Percentiles rank a stretch among this genome's conserved stretches.
phyloP scores from a whole-genome alignment of 2,329 filamentous ascomycete species.

The Myriosclerotinia scirpicola region DNA sequence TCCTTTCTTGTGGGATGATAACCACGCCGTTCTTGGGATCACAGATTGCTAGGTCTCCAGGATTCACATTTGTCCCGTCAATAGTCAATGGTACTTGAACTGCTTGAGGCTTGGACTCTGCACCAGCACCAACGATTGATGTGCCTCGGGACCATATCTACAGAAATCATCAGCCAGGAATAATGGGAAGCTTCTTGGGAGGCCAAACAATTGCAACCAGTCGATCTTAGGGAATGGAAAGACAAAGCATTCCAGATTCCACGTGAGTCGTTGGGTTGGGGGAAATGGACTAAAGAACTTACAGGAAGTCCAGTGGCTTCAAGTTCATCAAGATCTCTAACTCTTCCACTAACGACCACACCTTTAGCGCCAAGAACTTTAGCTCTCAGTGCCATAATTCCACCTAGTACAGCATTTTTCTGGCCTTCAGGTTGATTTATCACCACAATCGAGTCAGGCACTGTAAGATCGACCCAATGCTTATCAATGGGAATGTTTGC shows the following conservation, averaged over 20 bases:
- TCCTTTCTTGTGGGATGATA: conserved; percentile 60
- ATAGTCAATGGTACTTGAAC: conserved; percentile 49
- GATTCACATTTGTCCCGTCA: conserved; percentile 46
- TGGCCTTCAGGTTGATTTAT: conserved; percentile 65
- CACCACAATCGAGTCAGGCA: conserved; percentile 61
- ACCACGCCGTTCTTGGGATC: conserved; percentile 71
- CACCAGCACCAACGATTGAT: conserved; percentile 58
- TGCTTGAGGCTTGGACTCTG: conserved; percentile 57
- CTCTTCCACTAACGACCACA: conserved; percentile 66
- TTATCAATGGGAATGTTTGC: conserved; percentile 56
- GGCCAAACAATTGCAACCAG: background rate
- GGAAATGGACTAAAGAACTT: conserved; percentile 37
- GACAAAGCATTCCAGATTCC: background rate
- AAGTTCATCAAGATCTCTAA: conserved; percentile 65
- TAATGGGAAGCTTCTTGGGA: background rate
- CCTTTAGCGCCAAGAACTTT: conserved; percentile 59
- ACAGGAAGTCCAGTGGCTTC: conserved; percentile 56
- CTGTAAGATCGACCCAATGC: conserved; percentile 68
- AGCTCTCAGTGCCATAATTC: conserved; percentile 73
- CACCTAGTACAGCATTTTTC: conserved; percentile 71
- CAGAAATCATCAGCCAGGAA: conserved; percentile 11
- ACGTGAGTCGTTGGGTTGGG: background rate
- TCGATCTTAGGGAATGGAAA: background rate
- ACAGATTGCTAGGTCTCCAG: conserved; percentile 68
- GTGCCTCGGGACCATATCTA: conserved; percentile 57